Percentiles rank a stretch among this genome's conserved stretches.
Conservation (phyloP, 2,329 filamentous ascomycete species). For the Aspergillus tubingensis region DNA sequence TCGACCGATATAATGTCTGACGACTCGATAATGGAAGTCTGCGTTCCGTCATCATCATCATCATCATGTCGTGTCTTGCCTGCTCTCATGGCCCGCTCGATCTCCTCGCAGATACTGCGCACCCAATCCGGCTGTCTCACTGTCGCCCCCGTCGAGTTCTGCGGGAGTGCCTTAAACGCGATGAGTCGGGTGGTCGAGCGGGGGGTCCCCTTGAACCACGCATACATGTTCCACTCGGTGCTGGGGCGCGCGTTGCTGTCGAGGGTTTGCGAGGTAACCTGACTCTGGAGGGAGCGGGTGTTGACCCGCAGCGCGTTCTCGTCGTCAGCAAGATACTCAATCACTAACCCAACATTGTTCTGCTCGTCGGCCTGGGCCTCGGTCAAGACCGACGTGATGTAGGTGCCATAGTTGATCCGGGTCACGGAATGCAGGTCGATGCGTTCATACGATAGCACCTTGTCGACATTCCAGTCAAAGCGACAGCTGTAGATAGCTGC, state of each 20-base stretch:
- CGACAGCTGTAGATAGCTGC: slow-evolving; percentile 83
- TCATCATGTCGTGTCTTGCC: slow-evolving; percentile 42
- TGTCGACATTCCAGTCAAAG: slow-evolving; percentile 94
- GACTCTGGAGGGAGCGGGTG: slow-evolving; percentile 70
- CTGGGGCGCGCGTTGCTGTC: slow-evolving; percentile 29
- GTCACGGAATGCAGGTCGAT: slow-evolving; percentile 74
- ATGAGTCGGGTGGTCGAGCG: slow-evolving; percentile 37
- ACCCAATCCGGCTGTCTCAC: slow-evolving; percentile 56
- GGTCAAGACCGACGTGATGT: slow-evolving; percentile 86
- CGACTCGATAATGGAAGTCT: slow-evolving; percentile 50
- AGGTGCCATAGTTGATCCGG: slow-evolving; percentile 76
- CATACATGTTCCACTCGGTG: slow-evolving; percentile 45
- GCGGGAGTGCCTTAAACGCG: slow-evolving; percentile 47
- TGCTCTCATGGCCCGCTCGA: slow-evolving; percentile 65
- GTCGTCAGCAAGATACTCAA: slow-evolving; percentile 73
- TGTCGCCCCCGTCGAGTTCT: slow-evolving; percentile 18
- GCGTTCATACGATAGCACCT: slow-evolving; percentile 87
- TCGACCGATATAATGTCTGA: slow-evolving; percentile 77
- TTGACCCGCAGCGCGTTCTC: slow-evolving; percentile 77
- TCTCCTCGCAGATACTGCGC: slow-evolving; percentile 71
- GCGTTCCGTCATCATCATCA: slow-evolving; percentile 18
- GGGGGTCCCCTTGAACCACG: slow-evolving; percentile 41
- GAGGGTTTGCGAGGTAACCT: slow-evolving; percentile 50
- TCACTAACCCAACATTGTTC: slow-evolving; percentile 80
- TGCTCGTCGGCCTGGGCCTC: slow-evolving; percentile 72